Percentiles rank a stretch among this genome's conserved stretches.
Evolutionary conservation across 495 filamentous ascomycete genomes (phyloP).

Genomic region (Neurospora terricola): DNA sequence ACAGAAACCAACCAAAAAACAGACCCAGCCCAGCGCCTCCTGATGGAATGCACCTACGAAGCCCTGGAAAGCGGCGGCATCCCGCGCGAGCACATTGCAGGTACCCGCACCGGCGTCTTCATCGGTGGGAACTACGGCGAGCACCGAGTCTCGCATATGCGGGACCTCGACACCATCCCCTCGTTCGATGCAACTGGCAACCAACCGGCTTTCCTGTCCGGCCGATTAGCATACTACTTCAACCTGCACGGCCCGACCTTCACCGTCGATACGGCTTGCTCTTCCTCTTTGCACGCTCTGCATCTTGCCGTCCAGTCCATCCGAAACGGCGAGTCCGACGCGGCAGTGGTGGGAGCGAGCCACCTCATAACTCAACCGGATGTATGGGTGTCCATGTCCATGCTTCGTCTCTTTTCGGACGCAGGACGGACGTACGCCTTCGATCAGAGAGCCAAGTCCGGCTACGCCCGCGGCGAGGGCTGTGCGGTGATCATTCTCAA

Average conservation of each 20-base stretch:
- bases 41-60: constrained; percentile 46
- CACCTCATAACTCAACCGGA: constrained; percentile 34
- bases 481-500: constrained; percentile 42
- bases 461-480: constrained; percentile 36
- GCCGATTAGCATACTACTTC: constrained; percentile 47
- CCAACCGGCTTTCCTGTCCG: constrained; percentile 39
- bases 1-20: neutral
- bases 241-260: constrained; percentile 47
- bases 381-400: constrained; percentile 31
- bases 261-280: constrained; percentile 80
- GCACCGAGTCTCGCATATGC: constrained; percentile 27
- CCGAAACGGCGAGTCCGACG: constrained; percentile 42
- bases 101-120: constrained; percentile 35
- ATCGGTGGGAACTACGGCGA: constrained; percentile 32
- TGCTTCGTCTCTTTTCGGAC: constrained; percentile 26
- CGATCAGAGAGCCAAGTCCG: constrained; percentile 32
- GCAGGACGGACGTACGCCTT: constrained; percentile 30
- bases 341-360: constrained; percentile 38
- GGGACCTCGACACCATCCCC: constrained; percentile 30
- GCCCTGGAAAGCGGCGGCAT: constrained; percentile 41
- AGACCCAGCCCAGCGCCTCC: constrained; percentile 46
- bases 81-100: constrained; percentile 34
- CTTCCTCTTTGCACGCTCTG: constrained; percentile 51
- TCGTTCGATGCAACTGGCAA: constrained; percentile 33
- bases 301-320: constrained; percentile 74